These are phyloP conservation scores for Boletus holoroseus DNA, from an alignment of 1,284 basidiomycete genomes.

Conservation along the genomic window DNA sequence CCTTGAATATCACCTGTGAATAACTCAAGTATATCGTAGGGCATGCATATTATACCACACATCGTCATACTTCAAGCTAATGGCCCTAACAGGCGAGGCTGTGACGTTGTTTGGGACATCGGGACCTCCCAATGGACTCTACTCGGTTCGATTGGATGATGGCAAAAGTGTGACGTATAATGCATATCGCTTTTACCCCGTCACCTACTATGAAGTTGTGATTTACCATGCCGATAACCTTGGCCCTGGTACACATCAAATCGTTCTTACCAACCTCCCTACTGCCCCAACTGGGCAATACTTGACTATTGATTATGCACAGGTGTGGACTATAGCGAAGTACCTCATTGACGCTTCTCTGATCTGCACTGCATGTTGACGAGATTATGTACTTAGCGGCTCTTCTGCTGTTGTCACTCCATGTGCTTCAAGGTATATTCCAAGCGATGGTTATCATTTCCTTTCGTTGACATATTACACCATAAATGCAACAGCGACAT, in stretches of 20 bases:
- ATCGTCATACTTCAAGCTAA: background rate
- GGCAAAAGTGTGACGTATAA: conserved; percentile 20
- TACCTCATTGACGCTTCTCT: conserved; percentile 1
- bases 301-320: conserved; percentile 25
- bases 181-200: conserved; percentile 16
- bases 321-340: conserved; percentile 17
- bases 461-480: background rate
- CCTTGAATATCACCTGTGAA: background rate
- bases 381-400: background rate
- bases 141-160: conserved; percentile 22
- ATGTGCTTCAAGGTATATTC: conserved; percentile 15
- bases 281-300: conserved; percentile 12
- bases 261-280: conserved; percentile 25
- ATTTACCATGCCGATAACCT: conserved; percentile 32
- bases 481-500: background rate
- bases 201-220: conserved; percentile 18
- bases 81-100: conserved; percentile 21
- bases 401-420: background rate
- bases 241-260: conserved; percentile 23
- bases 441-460: background rate
- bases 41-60: conserved; percentile 6
- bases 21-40: conserved; percentile 10
- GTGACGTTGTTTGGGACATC: conserved; percentile 26
- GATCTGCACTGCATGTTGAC: conserved; percentile 3
- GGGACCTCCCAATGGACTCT: conserved; percentile 25